Base-by-base conservation (phyloP, 2,329 filamentous ascomycete genomes). In the Cytospora piceicola region DNA sequence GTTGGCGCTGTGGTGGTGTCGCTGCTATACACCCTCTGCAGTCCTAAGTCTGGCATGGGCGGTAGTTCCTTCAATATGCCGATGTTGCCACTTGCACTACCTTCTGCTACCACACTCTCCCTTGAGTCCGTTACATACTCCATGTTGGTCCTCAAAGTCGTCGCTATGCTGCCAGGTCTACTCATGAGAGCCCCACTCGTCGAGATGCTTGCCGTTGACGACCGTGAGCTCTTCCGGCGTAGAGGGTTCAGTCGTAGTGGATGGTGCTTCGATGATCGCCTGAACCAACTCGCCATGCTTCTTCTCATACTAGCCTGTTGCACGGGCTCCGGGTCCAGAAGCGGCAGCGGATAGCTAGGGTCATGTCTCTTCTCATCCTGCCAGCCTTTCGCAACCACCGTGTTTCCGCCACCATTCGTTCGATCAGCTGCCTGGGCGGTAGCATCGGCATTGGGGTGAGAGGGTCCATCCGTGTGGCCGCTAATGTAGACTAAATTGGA, bases 281-380 rank as follows among this genome's bases (percentile, higher is more conserved):
- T 51, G 51, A 68, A 58, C 67, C 67, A 68, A 36, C 57, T 64
- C 14, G 42, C 64, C 22, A 66, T 46, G 15, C 64, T 67, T 27
- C 20, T 67, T n/a, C 67, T 56, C 4, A 66, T 53, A n/a, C 17
- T 51, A 2, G 64, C 64, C 59, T 66, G 66, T 32, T 62, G 55
- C 11, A 66, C 39, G 3, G 55, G 56, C 9, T 61, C 29, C 1
- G 59, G 64, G n/a, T 63, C 56, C 7, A 63, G 39, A 15, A 66
- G 5, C 6, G 66, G 52, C 7, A 63, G 24, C 3, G 64, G 52
- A 20, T 61, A 42, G 27, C 53, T 12, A 7, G 63, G 60, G 20
- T 66, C 66, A 0, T 55, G 60, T 29, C 57, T 52, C 49, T 68
- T 68, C 64, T 68, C 67, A 24, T 59, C 61, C 3, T 60, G 29